Conservation (phyloP, 805 yeast genomes). For the Brettanomyces anomalus region DNA sequence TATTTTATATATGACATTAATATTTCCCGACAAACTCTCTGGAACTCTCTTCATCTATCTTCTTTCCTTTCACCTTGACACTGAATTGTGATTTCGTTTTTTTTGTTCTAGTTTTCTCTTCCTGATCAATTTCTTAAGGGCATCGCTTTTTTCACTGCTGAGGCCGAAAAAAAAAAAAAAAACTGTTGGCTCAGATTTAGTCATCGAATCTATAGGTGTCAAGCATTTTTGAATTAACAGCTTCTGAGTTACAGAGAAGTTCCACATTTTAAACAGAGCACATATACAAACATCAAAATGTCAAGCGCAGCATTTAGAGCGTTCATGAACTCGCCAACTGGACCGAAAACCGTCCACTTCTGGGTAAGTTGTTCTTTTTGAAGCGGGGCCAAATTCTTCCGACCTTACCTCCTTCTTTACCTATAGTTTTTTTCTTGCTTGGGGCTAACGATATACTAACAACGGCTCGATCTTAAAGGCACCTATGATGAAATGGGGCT, state of each 20-base stretch:
- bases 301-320: slow-evolving; percentile 56
- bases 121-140: neutral
- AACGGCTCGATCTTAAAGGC: slow-evolving; percentile 29
- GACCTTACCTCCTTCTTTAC: no score
- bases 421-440: neutral
- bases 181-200: no score
- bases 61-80: no score
- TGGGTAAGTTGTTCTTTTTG: slow-evolving; percentile 57
- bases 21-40: no score
- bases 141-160: slow-evolving; percentile 3
- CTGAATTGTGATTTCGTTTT: neutral
- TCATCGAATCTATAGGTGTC: no score
- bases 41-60: no score
- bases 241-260: no score
- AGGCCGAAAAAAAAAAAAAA: neutral
- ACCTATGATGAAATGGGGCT: slow-evolving; percentile 69
- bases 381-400: no score
- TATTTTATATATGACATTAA: no score
- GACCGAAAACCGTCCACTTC: slow-evolving; percentile 95
- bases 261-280: no score
- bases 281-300: slow-evolving; percentile 12
- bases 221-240: neutral
- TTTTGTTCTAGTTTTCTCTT: neutral
- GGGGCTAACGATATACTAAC: slow-evolving; percentile 8
- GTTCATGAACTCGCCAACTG: slow-evolving; percentile 79